Conservation (phyloP, 257 asterid species). For the Plantago ovata region DNA sequence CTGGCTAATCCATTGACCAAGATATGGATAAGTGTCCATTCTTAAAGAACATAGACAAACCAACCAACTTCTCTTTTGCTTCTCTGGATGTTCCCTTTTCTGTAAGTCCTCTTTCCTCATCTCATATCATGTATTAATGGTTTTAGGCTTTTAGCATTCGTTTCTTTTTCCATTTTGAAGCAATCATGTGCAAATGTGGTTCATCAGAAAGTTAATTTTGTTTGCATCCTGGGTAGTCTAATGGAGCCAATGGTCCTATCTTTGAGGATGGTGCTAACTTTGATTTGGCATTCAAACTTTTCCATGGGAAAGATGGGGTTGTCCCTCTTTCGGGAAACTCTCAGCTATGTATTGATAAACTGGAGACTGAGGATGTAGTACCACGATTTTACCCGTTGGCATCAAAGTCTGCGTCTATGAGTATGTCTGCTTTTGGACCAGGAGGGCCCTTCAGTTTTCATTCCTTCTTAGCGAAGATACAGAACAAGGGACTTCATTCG, state of each 20-base stretch:
- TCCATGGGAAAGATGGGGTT: slow-evolving; percentile 80
- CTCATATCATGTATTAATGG: too few relatives aligned
- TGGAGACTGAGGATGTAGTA: slow-evolving; percentile 29
- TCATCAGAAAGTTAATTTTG: slow-evolving; percentile 14
- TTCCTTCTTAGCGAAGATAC: slow-evolving; percentile 50
- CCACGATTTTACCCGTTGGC: slow-evolving; percentile 59
- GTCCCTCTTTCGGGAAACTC: slow-evolving; percentile 55
- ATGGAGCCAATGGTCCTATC: slow-evolving; percentile 64
- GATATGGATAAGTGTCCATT: slow-evolving; percentile 66
- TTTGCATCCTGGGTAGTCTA: slow-evolving; percentile 32
- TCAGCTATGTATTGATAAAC: slow-evolving; percentile 22
- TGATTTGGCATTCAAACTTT: slow-evolving; percentile 59
- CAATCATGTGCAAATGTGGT: not conserved
- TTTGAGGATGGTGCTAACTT: slow-evolving; percentile 82
- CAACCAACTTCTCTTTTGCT: slow-evolving; percentile 66
- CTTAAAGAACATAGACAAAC: slow-evolving; percentile 66
- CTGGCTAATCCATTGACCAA: slow-evolving; percentile 44
- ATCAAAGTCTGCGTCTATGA: slow-evolving; percentile 70
- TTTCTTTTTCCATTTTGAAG: slow-evolving; percentile 4
- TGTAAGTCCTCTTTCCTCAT: slow-evolving; percentile 40
- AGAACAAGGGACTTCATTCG: slow-evolving; percentile 44
- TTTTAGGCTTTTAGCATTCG: too few relatives aligned
- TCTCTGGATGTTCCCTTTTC: slow-evolving; percentile 41
- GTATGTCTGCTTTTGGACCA: slow-evolving; percentile 73
- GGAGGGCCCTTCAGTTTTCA: slow-evolving; percentile 76